Conservation (phyloP, 2,329 filamentous ascomycete species). For the Cladosporium sp. region DNA sequence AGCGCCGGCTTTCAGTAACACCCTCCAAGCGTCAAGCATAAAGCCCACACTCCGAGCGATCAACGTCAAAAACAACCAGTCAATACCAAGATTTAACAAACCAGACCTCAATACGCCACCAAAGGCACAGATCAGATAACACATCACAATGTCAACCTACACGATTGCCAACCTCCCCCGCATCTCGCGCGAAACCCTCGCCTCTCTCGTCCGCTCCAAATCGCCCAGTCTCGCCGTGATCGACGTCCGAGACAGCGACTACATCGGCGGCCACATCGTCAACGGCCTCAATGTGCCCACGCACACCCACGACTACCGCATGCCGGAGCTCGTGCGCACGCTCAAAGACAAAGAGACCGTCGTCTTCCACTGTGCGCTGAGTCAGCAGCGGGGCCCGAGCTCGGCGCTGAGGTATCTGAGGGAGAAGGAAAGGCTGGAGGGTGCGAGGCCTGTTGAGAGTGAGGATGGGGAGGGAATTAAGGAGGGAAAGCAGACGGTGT, state of each 20-base stretch:
- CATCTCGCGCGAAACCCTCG: constrained; percentile 66
- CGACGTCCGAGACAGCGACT: constrained; percentile 87
- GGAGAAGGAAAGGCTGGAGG: constrained; percentile 56
- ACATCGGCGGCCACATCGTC: constrained; percentile 85
- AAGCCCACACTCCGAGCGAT: too few species aligned
- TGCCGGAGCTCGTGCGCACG: constrained; percentile 77
- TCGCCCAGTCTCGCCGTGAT: constrained; percentile 61
- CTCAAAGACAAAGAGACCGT: constrained; percentile 75
- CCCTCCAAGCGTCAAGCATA: too few species aligned
- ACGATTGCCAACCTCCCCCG: constrained; percentile 61
- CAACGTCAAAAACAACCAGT: too few species aligned
- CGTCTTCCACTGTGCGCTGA: constrained; percentile 90
- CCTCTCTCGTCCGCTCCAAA: constrained; percentile 50
- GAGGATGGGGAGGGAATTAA: constrained; percentile 28
- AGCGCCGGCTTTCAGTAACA: too few species aligned
- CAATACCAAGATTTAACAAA: neutral
- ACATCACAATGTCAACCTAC: constrained; percentile 33
- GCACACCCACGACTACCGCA: constrained; percentile 65
- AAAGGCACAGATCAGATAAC: neutral
- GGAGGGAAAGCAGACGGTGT: constrained; percentile 61
- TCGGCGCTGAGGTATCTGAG: constrained; percentile 77
- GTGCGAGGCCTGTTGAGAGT: constrained; percentile 23
- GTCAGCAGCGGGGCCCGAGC: constrained; percentile 81
- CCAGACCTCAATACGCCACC: neutral
- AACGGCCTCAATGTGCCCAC: constrained; percentile 73